Percentiles rank a stretch among this genome's conserved stretches.
Conservation (phyloP, 768 basidiomycete genomes). For the Leccinum rimulosum region DNA sequence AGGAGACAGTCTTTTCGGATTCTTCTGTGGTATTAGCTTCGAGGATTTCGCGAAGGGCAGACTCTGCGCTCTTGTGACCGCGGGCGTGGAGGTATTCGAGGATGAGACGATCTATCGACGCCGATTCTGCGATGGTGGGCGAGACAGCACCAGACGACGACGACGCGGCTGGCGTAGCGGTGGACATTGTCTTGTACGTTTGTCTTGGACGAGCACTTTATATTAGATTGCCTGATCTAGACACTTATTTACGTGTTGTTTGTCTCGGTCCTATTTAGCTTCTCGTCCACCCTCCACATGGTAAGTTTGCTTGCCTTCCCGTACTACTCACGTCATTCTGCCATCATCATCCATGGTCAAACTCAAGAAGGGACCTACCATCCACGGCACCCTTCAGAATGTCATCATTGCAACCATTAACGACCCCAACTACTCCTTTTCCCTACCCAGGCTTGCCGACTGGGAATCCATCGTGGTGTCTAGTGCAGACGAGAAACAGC, state of each 20-base stretch:
- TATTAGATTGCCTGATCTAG: slow-evolving; percentile 1
- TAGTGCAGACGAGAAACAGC: slow-evolving; percentile 33
- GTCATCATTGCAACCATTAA: slow-evolving; percentile 27
- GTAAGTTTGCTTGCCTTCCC: not conserved
- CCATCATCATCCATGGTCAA: slow-evolving; percentile 17
- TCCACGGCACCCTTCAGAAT: slow-evolving; percentile 22
- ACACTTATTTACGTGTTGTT: slow-evolving; percentile 11
- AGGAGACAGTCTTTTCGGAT: slow-evolving; percentile 38
- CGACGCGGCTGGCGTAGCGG: slow-evolving; percentile 33
- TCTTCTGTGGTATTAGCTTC: slow-evolving; percentile 34
- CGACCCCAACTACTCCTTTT: slow-evolving; percentile 27
- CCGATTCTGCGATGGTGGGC: slow-evolving; percentile 28
- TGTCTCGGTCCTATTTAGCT: not conserved
- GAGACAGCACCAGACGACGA: slow-evolving; percentile 34
- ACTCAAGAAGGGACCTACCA: slow-evolving; percentile 12
- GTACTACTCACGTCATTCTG: not conserved
- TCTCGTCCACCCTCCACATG: too few species aligned
- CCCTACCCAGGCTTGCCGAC: slow-evolving; percentile 26
- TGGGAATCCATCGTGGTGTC: slow-evolving; percentile 31
- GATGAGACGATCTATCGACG: slow-evolving; percentile 39
- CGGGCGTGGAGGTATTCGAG: slow-evolving; percentile 48
- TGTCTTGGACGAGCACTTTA: not conserved
- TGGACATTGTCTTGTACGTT: slow-evolving; percentile 23
- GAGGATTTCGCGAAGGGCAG: slow-evolving; percentile 40
- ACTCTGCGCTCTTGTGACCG: slow-evolving; percentile 46